phyloP scores from a whole-genome alignment of 108 stramenopile genomes.

The Cyclotella choctawhatcheeana region DNA sequence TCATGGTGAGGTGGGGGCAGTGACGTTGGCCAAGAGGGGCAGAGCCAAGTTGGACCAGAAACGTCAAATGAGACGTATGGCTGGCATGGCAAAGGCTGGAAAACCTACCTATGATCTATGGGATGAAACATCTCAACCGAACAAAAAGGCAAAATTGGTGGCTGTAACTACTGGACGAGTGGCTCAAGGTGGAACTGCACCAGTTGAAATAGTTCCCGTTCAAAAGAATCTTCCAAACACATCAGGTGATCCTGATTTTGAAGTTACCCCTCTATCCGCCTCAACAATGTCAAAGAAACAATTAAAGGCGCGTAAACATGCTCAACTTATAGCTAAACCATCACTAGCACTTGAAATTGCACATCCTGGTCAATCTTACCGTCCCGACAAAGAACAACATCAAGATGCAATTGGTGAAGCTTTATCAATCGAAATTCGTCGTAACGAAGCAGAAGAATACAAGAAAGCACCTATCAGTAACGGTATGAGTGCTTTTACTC shows the following conservation, averaged over 20 bases:
- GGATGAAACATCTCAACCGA: constrained; percentile 42
- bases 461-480: constrained; percentile 55
- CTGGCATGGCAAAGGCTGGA: constrained; percentile 33
- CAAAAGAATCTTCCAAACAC: constrained; percentile 20
- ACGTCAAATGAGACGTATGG: constrained; percentile 36
- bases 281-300: constrained; percentile 42
- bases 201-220: constrained; percentile 40
- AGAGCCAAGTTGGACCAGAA: constrained; percentile 44
- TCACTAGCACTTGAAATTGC: constrained; percentile 71
- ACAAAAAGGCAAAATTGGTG: constrained; percentile 26
- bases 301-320: constrained; percentile 29
- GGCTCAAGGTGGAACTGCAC: constrained; percentile 17
- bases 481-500: constrained; percentile 77
- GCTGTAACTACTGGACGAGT: constrained; percentile 17
- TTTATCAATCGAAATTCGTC: constrained; percentile 72
- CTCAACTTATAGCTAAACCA: constrained; percentile 27
- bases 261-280: constrained; percentile 12
- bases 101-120: constrained; percentile 78
- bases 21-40: constrained; percentile 41
- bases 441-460: constrained; percentile 67
- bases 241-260: constrained; percentile 20
- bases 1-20: constrained; percentile 48
- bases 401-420: constrained; percentile 74
- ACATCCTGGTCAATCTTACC: constrained; percentile 82
- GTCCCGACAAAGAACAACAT: constrained; percentile 75